A percentile compares a stretch with the other conserved stretches of the same genome.
Evolutionary conservation across 2,329 filamentous ascomycete species (phyloP).

Genomic region (Colletotrichum limetticola): DNA sequence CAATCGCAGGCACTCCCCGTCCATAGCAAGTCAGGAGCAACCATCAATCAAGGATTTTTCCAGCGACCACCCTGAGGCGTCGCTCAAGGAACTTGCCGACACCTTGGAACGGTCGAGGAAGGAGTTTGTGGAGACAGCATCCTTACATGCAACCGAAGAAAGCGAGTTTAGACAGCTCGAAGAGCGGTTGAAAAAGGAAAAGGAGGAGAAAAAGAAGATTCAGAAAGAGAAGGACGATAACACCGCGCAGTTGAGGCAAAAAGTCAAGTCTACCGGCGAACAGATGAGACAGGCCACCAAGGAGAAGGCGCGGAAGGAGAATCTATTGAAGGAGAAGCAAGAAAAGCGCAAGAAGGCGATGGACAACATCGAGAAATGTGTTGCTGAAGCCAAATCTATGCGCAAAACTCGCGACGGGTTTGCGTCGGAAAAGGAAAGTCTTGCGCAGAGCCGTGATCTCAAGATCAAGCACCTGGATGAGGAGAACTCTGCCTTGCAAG

Average conservation of each 20-base stretch:
- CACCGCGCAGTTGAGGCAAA: constrained; percentile 84
- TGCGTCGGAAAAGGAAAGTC: constrained; percentile 61
- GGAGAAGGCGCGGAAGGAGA: constrained; percentile 82
- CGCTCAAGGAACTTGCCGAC: constrained; percentile 82
- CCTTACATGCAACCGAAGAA: constrained; percentile 77
- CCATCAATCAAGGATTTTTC: constrained; percentile 53
- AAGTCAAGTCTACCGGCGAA: constrained; percentile 82
- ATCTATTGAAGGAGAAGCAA: constrained; percentile 74
- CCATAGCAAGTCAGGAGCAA: constrained; percentile 54
- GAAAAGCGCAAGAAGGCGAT: constrained; percentile 75
- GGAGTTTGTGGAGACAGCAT: constrained; percentile 84
- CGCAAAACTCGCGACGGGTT: constrained; percentile 64
- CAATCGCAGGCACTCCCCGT: constrained; percentile 75
- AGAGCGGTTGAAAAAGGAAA: constrained; percentile 78
- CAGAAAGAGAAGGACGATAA: constrained; percentile 92
- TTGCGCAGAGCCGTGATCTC: constrained; percentile 62
- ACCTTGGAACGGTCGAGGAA: constrained; percentile 82
- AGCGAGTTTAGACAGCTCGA: constrained; percentile 75
- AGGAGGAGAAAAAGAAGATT: constrained; percentile 79
- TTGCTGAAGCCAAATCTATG: constrained; percentile 70
- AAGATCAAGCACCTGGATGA: constrained; percentile 63
- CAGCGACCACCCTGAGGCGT: constrained; percentile 70
- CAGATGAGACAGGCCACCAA: constrained; percentile 84
- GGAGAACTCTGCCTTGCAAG: constrained; percentile 70
- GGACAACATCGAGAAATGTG: constrained; percentile 77